A percentile compares a stretch with the other conserved stretches of the same genome.
Evolutionary conservation across 441 rosid species (phyloP).

Genomic region (Eruca vesicaria): DNA sequence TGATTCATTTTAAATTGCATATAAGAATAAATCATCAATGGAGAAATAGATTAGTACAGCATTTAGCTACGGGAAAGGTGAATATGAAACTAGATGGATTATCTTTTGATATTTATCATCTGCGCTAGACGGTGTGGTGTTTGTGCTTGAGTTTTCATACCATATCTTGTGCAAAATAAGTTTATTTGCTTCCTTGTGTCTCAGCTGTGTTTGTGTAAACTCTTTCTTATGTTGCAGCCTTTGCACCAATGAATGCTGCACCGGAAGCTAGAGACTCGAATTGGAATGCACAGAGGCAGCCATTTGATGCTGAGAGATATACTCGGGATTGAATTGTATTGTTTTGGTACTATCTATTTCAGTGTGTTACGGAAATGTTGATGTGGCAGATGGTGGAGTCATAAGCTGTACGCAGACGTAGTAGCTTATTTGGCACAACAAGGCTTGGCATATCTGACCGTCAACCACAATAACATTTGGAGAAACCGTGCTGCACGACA

Average conservation of each 20-base stretch:
- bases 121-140: not conserved
- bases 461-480: not conserved
- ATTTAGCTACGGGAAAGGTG: not conserved
- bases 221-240: conserved; percentile 55
- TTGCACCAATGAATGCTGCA: conserved; percentile 82
- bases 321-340: conserved; percentile 39
- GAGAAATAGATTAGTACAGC: not conserved
- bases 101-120: not conserved
- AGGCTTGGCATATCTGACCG: not conserved
- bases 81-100: conserved; percentile 1
- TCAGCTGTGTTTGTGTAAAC: conserved; percentile 4
- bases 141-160: not conserved
- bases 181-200: not conserved
- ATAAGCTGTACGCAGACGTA: not conserved
- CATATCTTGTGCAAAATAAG: not conserved
- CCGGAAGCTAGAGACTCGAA: conserved; percentile 35
- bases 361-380: not conserved
- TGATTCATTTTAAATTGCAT: not conserved
- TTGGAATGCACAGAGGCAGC: conserved; percentile 45
- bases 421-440: not conserved
- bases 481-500: not conserved
- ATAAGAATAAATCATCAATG: too few relatives aligned
- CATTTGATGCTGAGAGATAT: conserved; percentile 66
- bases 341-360: not conserved
- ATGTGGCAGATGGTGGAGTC: not conserved